A percentile compares a stretch with the other conserved stretches of the same genome.
Evolutionary conservation across 257 asterid species (phyloP).

Genomic region (Salvia splendens): DNA sequence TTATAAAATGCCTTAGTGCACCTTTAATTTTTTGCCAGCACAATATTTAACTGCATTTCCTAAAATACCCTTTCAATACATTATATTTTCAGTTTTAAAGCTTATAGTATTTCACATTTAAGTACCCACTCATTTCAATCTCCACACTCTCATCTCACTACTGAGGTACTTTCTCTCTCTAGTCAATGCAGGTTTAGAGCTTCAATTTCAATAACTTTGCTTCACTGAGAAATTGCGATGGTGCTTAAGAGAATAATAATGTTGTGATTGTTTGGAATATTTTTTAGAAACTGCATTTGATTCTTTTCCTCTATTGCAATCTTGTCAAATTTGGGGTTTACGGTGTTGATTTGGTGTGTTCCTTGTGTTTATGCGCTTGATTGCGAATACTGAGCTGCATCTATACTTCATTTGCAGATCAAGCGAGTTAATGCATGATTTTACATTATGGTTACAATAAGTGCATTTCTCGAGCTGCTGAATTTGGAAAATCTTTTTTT

Average conservation of each 20-base stretch:
- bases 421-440: constrained; percentile 26
- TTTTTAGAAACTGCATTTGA: constrained; percentile 3
- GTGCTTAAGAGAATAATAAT: not conserved
- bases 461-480: constrained; percentile 13
- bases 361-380: constrained; percentile 9
- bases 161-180: constrained; percentile 31
- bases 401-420: constrained; percentile 35
- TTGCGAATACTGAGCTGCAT: constrained; percentile 12
- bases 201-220: constrained; percentile 6
- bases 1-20: not conserved
- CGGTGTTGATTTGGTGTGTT: constrained; percentile 22
- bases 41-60: not conserved
- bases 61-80: constrained; percentile 23
- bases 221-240: constrained; percentile 6
- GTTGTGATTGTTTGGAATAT: not conserved
- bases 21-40: too few relatives aligned
- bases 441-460: constrained; percentile 10
- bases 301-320: constrained; percentile 14
- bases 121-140: constrained; percentile 25
- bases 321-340: constrained; percentile 27
- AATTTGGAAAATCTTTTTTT: not conserved
- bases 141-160: constrained; percentile 12
- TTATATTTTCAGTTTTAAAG: constrained; percentile 12
- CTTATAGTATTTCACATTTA: not conserved
- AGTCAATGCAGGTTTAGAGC: not conserved